These are phyloP conservation scores for Terana coerulea DNA, from an alignment of 768 basidiomycete species.

Conservation along the genomic window DNA sequence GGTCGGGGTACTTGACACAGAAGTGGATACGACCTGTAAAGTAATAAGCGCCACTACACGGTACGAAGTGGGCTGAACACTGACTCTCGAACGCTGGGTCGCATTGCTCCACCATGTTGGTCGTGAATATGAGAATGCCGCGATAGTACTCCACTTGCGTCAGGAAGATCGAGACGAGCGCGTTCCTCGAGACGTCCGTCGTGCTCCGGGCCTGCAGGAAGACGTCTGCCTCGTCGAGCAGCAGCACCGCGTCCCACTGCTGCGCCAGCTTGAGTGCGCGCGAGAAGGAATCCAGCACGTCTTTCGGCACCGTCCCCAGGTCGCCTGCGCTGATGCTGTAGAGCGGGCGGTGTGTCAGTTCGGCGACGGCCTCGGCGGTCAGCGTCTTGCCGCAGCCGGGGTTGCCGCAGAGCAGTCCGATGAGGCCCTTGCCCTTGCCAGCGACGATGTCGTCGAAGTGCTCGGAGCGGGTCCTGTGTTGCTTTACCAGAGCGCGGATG, in stretches of 20 bases:
- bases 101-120: conserved; percentile 27
- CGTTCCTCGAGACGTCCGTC: conserved; percentile 27
- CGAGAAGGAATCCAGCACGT: conserved; percentile 22
- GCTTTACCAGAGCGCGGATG: conserved; percentile 27
- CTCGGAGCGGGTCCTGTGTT: background rate
- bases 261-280: conserved; percentile 27
- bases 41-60: background rate
- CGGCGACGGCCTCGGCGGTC: conserved; percentile 32
- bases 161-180: conserved; percentile 34
- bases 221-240: conserved; percentile 29
- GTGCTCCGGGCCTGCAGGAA: conserved; percentile 26
- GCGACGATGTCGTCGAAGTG: conserved; percentile 29
- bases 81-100: conserved; percentile 32
- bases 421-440: conserved; percentile 36
- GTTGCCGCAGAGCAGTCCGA: conserved; percentile 30
- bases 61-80: conserved; percentile 1
- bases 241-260: conserved; percentile 32
- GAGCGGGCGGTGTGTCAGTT: conserved; percentile 27
- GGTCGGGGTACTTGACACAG: conserved; percentile 29
- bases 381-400: conserved; percentile 37
- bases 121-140: conserved; percentile 35
- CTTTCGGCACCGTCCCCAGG: conserved; percentile 25
- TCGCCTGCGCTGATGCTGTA: conserved; percentile 32
- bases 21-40: conserved; percentile 32
- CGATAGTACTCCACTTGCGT: conserved; percentile 35